Percentiles rank a stretch among this genome's conserved stretches.
phyloP scores from a whole-genome alignment of 2,329 filamentous ascomycete genomes.

The Davidsoniella eucalypti region DNA sequence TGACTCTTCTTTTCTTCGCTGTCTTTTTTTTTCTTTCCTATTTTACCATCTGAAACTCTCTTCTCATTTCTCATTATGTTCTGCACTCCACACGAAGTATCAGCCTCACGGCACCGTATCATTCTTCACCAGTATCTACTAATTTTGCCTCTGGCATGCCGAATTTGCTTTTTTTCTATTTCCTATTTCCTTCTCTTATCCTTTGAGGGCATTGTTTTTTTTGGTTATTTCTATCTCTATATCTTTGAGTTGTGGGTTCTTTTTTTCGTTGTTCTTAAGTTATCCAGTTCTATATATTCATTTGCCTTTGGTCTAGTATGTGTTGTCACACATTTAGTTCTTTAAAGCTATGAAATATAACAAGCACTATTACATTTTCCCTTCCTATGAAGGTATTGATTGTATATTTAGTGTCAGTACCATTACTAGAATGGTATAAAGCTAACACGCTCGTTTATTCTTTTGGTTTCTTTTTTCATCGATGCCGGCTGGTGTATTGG shows the following conservation, averaged over 20 bases:
- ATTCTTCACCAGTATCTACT: neutral
- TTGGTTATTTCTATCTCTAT: too few relatives aligned
- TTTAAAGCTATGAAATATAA: too few relatives aligned
- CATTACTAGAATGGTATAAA: neutral
- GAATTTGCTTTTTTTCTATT: neutral
- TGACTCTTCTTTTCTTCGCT: constrained; percentile 1
- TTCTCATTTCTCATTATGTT: constrained; percentile 5
- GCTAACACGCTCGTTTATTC: neutral
- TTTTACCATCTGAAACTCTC: constrained; percentile 5
- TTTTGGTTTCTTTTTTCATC: neutral
- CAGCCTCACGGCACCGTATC: constrained; percentile 6
- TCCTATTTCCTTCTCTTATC: neutral
- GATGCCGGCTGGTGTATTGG: neutral
- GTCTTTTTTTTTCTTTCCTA: constrained; percentile 1
- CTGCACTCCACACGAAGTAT: neutral
- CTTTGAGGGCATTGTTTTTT: neutral
- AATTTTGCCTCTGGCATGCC: neutral
- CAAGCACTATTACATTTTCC: too few relatives aligned
- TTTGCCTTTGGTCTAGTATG: neutral
- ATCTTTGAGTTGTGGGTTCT: neutral
- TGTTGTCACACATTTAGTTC: too few relatives aligned
- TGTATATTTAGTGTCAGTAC: neutral
- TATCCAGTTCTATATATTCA: neutral
- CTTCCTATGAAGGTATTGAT: neutral
- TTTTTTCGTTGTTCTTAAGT: neutral